A percentile compares a stretch with the other conserved stretches of the same genome.
phyloP scores from a whole-genome alignment of 495 filamentous ascomycete genomes.

The Rostrohypoxylon terebratum region DNA sequence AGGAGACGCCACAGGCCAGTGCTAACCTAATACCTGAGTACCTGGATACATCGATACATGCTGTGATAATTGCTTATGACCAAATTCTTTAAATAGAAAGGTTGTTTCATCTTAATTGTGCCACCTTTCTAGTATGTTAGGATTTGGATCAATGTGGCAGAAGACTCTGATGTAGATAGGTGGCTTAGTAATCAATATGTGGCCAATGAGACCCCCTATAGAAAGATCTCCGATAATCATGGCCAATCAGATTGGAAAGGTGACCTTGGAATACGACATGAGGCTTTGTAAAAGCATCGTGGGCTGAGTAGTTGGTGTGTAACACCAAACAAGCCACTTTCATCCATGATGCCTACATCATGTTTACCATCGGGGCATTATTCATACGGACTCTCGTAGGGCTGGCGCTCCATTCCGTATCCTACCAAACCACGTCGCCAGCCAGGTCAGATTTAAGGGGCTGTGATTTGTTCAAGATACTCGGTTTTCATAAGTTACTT shows the following conservation, averaged over 20 bases:
- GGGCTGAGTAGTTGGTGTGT: not conserved
- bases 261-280: not conserved
- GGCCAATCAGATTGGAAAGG: not conserved
- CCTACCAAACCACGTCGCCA: not conserved
- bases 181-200: not conserved
- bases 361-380: not conserved
- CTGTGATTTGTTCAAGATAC: not conserved
- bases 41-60: not conserved
- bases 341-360: not conserved
- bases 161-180: not conserved
- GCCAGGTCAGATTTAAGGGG: not conserved
- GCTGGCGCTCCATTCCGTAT: not conserved
- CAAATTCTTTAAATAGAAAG: not conserved
- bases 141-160: not conserved
- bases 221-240: not conserved
- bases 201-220: not conserved
- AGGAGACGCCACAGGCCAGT: no score
- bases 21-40: not conserved
- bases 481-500: not conserved
- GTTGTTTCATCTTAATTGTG: not conserved
- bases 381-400: not conserved
- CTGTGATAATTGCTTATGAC: not conserved
- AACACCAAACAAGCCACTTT: not conserved
- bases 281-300: not conserved
- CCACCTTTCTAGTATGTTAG: not conserved